Evolutionary conservation across 305 asterid species (phyloP), one percentile per base, ranked within the genome.

Genomic region (Ilex paraguariensis): DNA sequence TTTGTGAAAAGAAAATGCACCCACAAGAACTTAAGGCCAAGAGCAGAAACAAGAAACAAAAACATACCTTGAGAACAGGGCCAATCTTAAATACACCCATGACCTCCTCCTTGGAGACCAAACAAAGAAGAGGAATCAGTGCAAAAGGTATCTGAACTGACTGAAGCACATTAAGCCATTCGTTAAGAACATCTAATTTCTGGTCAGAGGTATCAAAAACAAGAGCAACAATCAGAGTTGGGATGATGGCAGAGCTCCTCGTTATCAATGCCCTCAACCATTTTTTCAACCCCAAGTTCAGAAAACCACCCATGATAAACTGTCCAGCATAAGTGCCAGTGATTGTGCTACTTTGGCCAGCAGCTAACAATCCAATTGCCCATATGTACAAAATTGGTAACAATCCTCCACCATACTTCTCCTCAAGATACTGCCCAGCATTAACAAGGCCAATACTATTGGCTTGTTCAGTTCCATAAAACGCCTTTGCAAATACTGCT

Each of bases 311-410:
- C 56, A 52, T 52, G 56, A 52, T 52, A 52, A 52, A 52, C 56
- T 52, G 56, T 3, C 56, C 56, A 3, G 56, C 56, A 52, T 52
- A 52, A 14, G 56, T 52, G 10, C 56, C 56, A 17, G 56, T 52
- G 30, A 52, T 52, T 3, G 56, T 52, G 31, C 56, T 52, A 52
- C 56, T 52, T 14, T 52, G 56, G 31, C 56, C 56, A 17, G 56
- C 56, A n/a, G 56, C 56, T 17, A 52, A 52, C n/a, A 52, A 52
- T 17, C 56, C 56, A 17, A 52, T 52, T 1, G 56, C 56, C 56
- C 56, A 52, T 6, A 52, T 52, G 56, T 52, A 52, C 30, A 52
- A 21, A 52, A 52, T 52, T 17, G 56, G 56, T 0, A 52, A 17
- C 31, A 52, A 16, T 7, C 56, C 56, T 8, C 56, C 56, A 14